Evolutionary conservation across 768 basidiomycete species (phyloP).

Genomic region (Mycena leptocephala): DNA sequence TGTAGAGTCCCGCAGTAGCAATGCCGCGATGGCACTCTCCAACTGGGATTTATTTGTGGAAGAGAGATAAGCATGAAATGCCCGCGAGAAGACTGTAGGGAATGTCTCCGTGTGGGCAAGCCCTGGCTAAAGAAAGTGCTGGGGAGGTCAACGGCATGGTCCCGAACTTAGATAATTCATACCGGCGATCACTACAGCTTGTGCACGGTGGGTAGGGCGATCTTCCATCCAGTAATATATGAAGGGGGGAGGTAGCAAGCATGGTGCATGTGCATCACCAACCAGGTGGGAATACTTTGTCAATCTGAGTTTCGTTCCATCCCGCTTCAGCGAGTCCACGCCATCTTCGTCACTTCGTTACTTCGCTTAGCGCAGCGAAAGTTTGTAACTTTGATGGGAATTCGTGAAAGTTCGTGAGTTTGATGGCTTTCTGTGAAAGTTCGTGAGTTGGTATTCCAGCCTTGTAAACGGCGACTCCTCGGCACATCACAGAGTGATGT

Average conservation of each 20-base stretch:
- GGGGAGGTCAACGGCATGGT: background rate
- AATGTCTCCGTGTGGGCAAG: background rate
- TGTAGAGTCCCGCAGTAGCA: background rate
- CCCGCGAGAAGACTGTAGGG: background rate
- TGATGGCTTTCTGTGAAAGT: too few relatives aligned
- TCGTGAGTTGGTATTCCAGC: too few relatives aligned
- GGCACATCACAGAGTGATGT: too few relatives aligned
- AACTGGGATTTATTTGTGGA: background rate
- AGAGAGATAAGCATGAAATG: background rate
- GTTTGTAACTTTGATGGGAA: too few relatives aligned
- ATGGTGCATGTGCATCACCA: background rate
- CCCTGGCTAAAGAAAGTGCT: background rate
- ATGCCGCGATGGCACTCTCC: background rate
- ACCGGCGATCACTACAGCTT: slow-evolving; percentile 1
- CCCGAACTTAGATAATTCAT: background rate
- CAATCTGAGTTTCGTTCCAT: background rate
- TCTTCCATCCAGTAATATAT: slow-evolving; percentile 7
- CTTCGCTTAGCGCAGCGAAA: too few relatives aligned
- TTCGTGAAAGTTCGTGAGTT: too few relatives aligned
- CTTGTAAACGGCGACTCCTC: too few relatives aligned
- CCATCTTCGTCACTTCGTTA: too few relatives aligned
- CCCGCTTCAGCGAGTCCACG: background rate
- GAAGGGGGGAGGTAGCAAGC: slow-evolving; percentile 3
- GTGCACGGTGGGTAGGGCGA: background rate
- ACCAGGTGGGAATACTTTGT: background rate